Evolutionary conservation across 805 yeast species (phyloP), one percentile per base, ranked within the genome.

Genomic region (Clavispora vitiphila): DNA sequence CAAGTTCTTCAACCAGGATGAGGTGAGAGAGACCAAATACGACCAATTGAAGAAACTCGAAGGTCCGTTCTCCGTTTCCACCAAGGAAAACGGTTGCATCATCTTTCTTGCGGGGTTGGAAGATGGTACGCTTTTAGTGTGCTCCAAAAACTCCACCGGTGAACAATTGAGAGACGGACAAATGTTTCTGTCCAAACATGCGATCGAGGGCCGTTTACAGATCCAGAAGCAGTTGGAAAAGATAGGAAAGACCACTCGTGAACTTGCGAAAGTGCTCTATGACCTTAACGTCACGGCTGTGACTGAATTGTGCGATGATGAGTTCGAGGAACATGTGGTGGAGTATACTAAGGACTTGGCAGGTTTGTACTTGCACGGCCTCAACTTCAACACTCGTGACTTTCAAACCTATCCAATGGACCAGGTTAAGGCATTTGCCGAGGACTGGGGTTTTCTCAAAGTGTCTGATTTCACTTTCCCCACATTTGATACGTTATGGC

Each of bases 71-170:
- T 77, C 75, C 15, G 76, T 89, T 2, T 81, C 96, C 0, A 69
- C 83, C 27, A 93, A 93, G 58, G 95, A 95, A 43, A 93, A 93
- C 57, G 99, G 99, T 0, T 93, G 97, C 55, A 89, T 93, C 40
- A 80, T 86, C 2, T 79, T 93, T 45, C 73, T 93, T 11, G 72
- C 95, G 1, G 97, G 91, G 0, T 62, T 87, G 14, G 72, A 67
- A 16, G 82, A 83, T 52, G 96, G 95, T 0, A 75, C 84, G 0
- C 62, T 93, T 12, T 72, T 91, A 2, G 96, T 90, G 0, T 88
- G 97, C 51, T 86, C 96, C 4, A 93, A 93, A 55, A 93, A 91
- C 60, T 81, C 95, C 0, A 83, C 95, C 1, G 41, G 49, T n/a
- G 35, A 46, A 22, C 10, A n/a, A 8, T 22, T 15, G 25, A 18